Evolutionary conservation across 257 asterid genomes (phyloP), one percentile per base, ranked within the genome.

Genomic region (Capsicum baccatum): DNA sequence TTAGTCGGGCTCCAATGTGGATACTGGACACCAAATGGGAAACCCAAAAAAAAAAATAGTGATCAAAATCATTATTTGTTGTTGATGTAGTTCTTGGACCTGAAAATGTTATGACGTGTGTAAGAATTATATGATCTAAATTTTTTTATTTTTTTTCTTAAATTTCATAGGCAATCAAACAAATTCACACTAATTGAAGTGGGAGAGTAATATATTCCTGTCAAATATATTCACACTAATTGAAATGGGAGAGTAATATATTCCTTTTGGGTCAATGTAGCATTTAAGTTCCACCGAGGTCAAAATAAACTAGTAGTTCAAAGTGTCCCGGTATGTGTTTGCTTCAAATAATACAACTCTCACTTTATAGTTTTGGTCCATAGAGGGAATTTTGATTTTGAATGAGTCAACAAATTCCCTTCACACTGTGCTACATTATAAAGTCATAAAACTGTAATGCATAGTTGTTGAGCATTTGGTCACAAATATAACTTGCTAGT

Each of bases 361-460:
- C 80, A 73, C 80, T 73, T 73, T 47, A 48, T 19, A 19, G 59
- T 73, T 47, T 47, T n/a, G 56, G 58, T 71, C 79, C 58, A 47
- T 10, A 71, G 2, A 71, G 17, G 57, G 79, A 71, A 71, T 44
- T 19, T 73, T 48, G 42, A 48, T 48, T 73, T 73, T 48, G 59
- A 73, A 19, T 73, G 11, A 73, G 37, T 73, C 80, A 73, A 48
- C 37, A 47, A 47, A 4, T 19, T 50, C 42, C 42, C n/a, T 48
- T 48, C 80, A 73, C 59, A 73, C 6, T 73, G 3, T 19, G 80
- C 80, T 73, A 50, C 11, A 47, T n/a, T 73, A 71, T 71, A 17
- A 26, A 69, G 35, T 70, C 17, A n/a, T 19, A 47, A 47, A 47
- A 47, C 33, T 47, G 11, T 9, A 9, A 1, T 21, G 2, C 48